These are phyloP conservation scores for Xanthoparmelia taractica DNA, from an alignment of 495 filamentous ascomycete species.

Conservation along the genomic window DNA sequence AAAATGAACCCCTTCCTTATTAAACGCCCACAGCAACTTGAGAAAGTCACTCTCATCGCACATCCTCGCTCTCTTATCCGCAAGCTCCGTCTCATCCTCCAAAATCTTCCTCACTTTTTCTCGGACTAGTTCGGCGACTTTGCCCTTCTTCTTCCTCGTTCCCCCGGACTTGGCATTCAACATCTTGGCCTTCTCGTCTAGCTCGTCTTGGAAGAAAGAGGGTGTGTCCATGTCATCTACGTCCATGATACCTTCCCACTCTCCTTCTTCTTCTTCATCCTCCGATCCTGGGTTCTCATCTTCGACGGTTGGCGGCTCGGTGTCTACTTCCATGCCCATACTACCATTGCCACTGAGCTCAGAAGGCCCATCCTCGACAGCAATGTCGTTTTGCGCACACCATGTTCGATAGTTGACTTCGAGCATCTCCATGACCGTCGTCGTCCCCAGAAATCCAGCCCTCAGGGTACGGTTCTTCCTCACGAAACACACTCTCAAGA, in stretches of 20 bases:
- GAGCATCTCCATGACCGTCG: conserved; percentile 69
- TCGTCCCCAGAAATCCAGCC: conserved; percentile 65
- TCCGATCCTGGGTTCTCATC: conserved; percentile 42
- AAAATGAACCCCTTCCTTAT: conserved; percentile 90
- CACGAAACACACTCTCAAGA: conserved; percentile 77
- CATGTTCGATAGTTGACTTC: conserved; percentile 81
- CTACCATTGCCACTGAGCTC: conserved; percentile 32
- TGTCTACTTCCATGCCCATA: conserved; percentile 24
- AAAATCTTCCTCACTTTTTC: conserved; percentile 79
- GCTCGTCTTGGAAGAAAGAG: conserved; percentile 67
- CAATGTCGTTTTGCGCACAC: conserved; percentile 75
- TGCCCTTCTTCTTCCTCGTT: conserved; percentile 62
- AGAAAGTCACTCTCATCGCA: conserved; percentile 90
- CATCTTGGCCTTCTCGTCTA: conserved; percentile 11
- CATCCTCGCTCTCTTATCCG: conserved; percentile 70
- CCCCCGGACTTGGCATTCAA: conserved; percentile 4
- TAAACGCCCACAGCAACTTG: conserved; percentile 66
- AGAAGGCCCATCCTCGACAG: conserved; percentile 60
- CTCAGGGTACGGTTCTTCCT: conserved; percentile 71
- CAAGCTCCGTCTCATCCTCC: conserved; percentile 65
- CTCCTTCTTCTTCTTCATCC: conserved; percentile 39
- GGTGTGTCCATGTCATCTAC: conserved; percentile 55
- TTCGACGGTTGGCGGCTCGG: conserved; percentile 14
- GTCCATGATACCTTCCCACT: conserved; percentile 46
- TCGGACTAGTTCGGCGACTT: conserved; percentile 66